Conservation (phyloP, 208 protist genomes). For the Paratrypanosoma confusum region DNA sequence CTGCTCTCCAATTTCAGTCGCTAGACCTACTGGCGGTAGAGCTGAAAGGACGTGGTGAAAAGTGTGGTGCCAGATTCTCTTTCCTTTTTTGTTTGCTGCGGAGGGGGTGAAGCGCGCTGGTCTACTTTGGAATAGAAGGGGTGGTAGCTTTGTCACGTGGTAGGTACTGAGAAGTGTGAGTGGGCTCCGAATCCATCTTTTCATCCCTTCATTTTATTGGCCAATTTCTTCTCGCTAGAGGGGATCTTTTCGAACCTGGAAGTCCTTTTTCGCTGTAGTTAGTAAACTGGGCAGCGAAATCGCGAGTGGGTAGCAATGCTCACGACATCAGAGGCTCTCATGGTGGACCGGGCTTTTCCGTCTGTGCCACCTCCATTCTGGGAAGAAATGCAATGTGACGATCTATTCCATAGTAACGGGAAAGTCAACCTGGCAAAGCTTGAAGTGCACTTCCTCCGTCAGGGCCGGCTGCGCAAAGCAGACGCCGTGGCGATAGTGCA, state of each 20-base stretch:
- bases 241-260: slow-evolving; percentile 1
- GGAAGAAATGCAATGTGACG: slow-evolving; percentile 14
- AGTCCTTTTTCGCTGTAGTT: slow-evolving; percentile 1
- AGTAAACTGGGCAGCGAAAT: too few relatives aligned
- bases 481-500: slow-evolving; percentile 45
- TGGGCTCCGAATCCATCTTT: too few relatives aligned
- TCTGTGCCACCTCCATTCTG: slow-evolving; percentile 14
- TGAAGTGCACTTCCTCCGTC: slow-evolving; percentile 50
- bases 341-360: background rate
- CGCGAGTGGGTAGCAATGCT: too few relatives aligned
- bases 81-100: too few relatives aligned
- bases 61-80: too few relatives aligned
- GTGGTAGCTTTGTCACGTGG: too few relatives aligned
- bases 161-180: too few relatives aligned
- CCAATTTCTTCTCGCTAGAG: background rate
- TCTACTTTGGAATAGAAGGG: too few relatives aligned
- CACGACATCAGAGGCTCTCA: background rate
- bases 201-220: slow-evolving; percentile 4
- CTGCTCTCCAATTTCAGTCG: too few relatives aligned
- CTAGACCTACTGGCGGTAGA: too few relatives aligned
- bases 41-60: too few relatives aligned
- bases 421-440: slow-evolving; percentile 31
- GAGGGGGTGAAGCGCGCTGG: too few relatives aligned
- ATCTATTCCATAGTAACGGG: slow-evolving; percentile 11
- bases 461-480: slow-evolving; percentile 30